Conservation (phyloP, 495 filamentous ascomycete genomes). For the Penicillium egyptiacum region DNA sequence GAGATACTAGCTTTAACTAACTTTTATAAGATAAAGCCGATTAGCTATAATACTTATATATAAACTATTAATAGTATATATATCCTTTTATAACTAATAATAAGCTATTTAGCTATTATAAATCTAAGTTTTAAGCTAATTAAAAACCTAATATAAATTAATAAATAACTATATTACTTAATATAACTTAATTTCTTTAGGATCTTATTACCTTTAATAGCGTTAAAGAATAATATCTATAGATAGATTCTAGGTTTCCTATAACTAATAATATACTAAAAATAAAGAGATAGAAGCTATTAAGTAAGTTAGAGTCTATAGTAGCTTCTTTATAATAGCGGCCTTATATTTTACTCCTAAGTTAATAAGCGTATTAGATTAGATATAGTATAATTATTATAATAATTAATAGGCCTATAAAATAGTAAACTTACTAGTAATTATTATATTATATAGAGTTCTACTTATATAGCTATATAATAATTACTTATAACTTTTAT, state of each 20-base stretch:
- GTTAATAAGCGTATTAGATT: too few relatives aligned
- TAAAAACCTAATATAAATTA: neutral
- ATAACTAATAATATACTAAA: neutral
- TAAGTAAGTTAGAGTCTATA: neutral
- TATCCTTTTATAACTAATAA: neutral
- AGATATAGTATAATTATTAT: too few relatives aligned
- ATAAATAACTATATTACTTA: neutral
- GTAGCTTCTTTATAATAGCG: neutral
- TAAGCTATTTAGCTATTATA: neutral
- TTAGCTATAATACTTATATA: neutral
- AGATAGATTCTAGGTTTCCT: neutral
- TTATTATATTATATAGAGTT: too few relatives aligned
- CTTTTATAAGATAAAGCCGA: constrained; percentile 1
- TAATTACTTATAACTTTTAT: too few relatives aligned
- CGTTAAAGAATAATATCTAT: neutral
- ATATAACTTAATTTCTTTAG: neutral
- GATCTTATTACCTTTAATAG: neutral
- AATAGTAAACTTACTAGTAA: too few relatives aligned
- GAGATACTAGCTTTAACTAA: neutral
- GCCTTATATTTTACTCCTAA: neutral
- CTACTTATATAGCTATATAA: too few relatives aligned
- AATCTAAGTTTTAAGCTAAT: neutral
- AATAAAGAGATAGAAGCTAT: neutral
- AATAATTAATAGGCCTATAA: too few relatives aligned
- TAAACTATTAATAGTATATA: neutral